Base-by-base conservation (phyloP, 345 rosid species). In the Boechera divaricarpa region DNA sequence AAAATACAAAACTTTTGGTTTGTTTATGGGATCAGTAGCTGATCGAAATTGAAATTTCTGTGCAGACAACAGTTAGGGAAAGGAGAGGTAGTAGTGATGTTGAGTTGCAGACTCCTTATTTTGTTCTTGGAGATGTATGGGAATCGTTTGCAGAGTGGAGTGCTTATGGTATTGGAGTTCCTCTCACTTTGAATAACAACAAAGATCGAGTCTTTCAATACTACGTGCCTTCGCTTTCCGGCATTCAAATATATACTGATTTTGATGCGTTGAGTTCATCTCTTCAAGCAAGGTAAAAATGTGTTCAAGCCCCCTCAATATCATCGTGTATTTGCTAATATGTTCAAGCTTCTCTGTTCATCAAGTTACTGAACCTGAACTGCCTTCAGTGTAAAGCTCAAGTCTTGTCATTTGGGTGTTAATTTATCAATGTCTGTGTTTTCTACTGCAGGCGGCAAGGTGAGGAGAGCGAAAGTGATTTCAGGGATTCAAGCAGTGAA, bases 81-180 rank as follows among this genome's bases (percentile, higher is more conserved):
- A 68, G 74, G 79, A 77, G 61, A 79, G 82, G 83, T 1, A 69
- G 76, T 67, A 69, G 76, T 67, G 85, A 80, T 57, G 38, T 16
- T 60, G 83, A 88, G 29, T 61, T 63, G 57, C 80, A 80, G 56
- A 77, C 75, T 0, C 71, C 74, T 44, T 89, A 86, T 63, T 91
- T 89, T 81, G 80, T 86, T 55, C 86, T 91, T 57, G 94, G 87
- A 3, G 92, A 91, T 89, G 75, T 91, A 11, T 91, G 97, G 94
- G 94, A 91, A 71, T 86, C 91, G 3, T 91, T 89, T 35, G 80
- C 82, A 39, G 94, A 91, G 85, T 89, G 94, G 87, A 91, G 94
- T 83, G 97, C 92, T 7, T 89, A 89, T 75, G 94, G 97, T n/a
- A 85, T 83, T 15, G 94, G 94, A 38, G 89, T 91, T 73, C 94